Base-by-base conservation (phyloP, 495 filamentous ascomycete species). In the Penicillium steckii region DNA sequence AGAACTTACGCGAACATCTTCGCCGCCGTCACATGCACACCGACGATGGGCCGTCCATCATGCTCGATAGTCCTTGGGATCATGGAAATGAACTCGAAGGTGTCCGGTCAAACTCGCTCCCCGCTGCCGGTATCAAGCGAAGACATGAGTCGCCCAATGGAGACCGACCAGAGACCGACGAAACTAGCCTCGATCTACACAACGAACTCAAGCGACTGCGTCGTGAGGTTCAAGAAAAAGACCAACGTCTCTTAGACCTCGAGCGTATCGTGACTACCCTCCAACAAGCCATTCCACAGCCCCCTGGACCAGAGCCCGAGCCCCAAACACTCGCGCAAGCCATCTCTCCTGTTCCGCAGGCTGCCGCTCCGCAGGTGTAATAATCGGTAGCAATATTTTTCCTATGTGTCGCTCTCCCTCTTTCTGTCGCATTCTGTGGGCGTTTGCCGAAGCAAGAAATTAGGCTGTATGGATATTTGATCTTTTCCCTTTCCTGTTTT, bases 1-100 rank as follows among this genome's bases (percentile, higher is more conserved):
- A 96, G 71, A 97, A 97, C 61, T 76, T 96, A 17, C 87, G 90
- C 56, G 92, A 97, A 67, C 92, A 97, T 67, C 73, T 96, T 13
- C 84, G 91, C 12, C 83, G 91, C n/a, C 89, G 92, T 13, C 91
- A 93, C 69, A 76, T 77, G 74, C 74, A 77, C 46, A 71, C 73
- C 4, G 78, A 79, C 32, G 74, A 72, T 1, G 50, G 50, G 0
- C 44, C 66, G 24, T 76, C 79, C 4, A 62, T 61, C 22, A 46
- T 66, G 22, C 46, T 59, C 3, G 63, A 66, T 5, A 54, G 61
- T 54, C 49, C 60, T 60, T 62, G 68, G 67, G 53, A 62, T 35
- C 56, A 59, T 51, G 50, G 47, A 21, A 47, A 48, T 17, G 63
- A 66, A 17, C 55, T 66, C 3, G 63, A 66, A 3, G 61, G 60